Conservation (phyloP, 495 filamentous ascomycete genomes). For the Penicillium manginii region DNA sequence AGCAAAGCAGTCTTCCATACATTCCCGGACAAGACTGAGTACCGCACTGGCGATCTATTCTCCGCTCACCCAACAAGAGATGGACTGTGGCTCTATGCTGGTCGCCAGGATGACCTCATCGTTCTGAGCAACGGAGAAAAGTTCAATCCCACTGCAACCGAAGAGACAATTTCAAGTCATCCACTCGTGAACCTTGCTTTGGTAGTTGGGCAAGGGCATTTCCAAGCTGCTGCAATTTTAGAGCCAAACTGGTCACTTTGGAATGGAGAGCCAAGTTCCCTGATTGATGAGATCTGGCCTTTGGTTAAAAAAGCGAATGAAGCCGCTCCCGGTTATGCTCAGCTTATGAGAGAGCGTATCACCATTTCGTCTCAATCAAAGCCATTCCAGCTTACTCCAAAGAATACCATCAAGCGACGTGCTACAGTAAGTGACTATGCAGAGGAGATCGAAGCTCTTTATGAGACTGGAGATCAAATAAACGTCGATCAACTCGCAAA, state of each 20-base stretch:
- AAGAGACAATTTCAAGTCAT: constrained; percentile 12
- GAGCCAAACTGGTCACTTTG: constrained; percentile 17
- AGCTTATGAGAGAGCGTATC: constrained; percentile 14
- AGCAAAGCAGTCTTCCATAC: constrained; percentile 18
- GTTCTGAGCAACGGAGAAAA: constrained; percentile 26
- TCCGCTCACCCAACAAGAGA: constrained; percentile 17
- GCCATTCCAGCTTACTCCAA: constrained; percentile 53
- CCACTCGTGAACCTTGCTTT: constrained; percentile 9
- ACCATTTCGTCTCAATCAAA: constrained; percentile 44
- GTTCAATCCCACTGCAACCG: constrained; percentile 17
- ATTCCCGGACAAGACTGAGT: constrained; percentile 15
- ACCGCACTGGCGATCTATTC: constrained; percentile 23
- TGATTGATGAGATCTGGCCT: constrained; percentile 58
- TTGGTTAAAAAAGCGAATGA: constrained; percentile 38
- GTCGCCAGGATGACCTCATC: constrained; percentile 42
- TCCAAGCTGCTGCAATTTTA: constrained; percentile 10
- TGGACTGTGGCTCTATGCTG: constrained; percentile 33
- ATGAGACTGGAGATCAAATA: constrained; percentile 19
- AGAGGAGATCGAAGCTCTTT: constrained; percentile 53
- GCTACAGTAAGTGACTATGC: constrained; percentile 49
- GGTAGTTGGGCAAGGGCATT: constrained; percentile 14
- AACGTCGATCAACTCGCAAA: constrained; percentile 12
- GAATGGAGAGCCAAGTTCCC: constrained; percentile 51
- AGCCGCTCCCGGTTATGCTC: constrained; percentile 10
- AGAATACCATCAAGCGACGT: constrained; percentile 56